These are phyloP conservation scores for Blepharisma stoltei DNA, from an alignment of 73 alveolate species.

Conservation along the genomic window DNA sequence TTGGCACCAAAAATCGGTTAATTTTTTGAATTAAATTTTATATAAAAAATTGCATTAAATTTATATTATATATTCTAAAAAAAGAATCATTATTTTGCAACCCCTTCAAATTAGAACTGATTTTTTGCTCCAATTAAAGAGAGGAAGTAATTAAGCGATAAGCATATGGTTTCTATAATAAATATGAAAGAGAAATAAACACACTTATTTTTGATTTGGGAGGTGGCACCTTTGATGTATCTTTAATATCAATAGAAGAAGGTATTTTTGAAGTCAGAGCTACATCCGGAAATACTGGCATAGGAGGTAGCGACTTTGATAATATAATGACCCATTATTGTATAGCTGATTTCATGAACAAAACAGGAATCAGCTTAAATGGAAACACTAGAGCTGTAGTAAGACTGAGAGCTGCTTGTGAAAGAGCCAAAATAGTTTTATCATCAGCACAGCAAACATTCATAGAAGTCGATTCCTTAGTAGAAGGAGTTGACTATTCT, in stretches of 20 bases:
- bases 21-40: too few species aligned
- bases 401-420: constrained; percentile 87
- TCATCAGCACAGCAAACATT: constrained; percentile 57
- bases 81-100: too few species aligned
- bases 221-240: constrained; percentile 88
- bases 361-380: constrained; percentile 66
- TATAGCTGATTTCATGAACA: constrained; percentile 57
- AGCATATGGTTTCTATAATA: constrained; percentile 62
- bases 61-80: too few species aligned
- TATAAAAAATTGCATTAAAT: too few species aligned
- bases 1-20: too few species aligned
- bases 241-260: constrained; percentile 74
- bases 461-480: constrained; percentile 38
- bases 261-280: constrained; percentile 87
- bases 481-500: constrained; percentile 55
- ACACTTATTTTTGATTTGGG: constrained; percentile 77
- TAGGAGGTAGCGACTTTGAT: constrained; percentile 95
- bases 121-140: too few species aligned
- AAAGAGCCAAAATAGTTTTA: constrained; percentile 89
- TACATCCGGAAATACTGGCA: constrained; percentile 84
- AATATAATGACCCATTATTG: constrained; percentile 59
- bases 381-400: constrained; percentile 75
- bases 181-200: constrained; percentile 57
- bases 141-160: too few species aligned
- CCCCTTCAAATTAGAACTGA: too few species aligned